Conservation (phyloP, 768 basidiomycete species). For the Rhodocollybia butyracea region DNA sequence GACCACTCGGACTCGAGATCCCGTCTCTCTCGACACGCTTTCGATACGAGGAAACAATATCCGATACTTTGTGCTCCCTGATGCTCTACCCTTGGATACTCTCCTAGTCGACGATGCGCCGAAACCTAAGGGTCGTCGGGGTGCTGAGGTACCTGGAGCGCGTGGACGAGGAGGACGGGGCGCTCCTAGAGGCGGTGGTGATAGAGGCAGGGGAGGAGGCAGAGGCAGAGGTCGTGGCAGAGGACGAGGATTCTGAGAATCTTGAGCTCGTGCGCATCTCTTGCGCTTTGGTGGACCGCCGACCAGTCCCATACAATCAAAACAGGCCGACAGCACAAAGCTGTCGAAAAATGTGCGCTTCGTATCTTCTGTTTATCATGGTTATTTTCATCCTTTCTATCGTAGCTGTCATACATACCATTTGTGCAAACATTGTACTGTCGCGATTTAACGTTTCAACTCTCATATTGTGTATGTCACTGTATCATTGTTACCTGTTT, state of each 20-base stretch:
- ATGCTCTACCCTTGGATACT: slow-evolving; percentile 94
- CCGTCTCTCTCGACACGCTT: slow-evolving; percentile 80
- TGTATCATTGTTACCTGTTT: no score
- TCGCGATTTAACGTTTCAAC: no score
- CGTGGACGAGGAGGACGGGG: slow-evolving; percentile 45
- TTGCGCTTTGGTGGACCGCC: no score
- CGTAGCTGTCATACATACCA: no score
- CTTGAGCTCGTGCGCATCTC: no score
- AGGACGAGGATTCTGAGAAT: slow-evolving; percentile 17
- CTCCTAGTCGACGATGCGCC: slow-evolving; percentile 97
- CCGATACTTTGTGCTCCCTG: slow-evolving; percentile 96
- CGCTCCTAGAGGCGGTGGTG: slow-evolving; percentile 48
- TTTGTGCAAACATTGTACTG: no score
- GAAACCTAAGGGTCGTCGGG: slow-evolving; percentile 90
- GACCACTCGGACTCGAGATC: slow-evolving; percentile 88
- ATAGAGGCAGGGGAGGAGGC: slow-evolving; percentile 50
- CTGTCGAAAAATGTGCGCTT: no score
- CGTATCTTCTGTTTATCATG: no score
- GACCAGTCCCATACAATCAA: no score
- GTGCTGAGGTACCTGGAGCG: slow-evolving; percentile 75
- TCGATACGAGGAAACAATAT: slow-evolving; percentile 97
- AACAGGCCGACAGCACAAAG: no score
- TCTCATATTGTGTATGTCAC: no score
- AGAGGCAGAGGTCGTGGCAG: slow-evolving; percentile 44
- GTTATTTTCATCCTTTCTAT: no score